Conservation (phyloP, 192 early-diverging fungal genomes). For the Linnemannia hyalina region DNA sequence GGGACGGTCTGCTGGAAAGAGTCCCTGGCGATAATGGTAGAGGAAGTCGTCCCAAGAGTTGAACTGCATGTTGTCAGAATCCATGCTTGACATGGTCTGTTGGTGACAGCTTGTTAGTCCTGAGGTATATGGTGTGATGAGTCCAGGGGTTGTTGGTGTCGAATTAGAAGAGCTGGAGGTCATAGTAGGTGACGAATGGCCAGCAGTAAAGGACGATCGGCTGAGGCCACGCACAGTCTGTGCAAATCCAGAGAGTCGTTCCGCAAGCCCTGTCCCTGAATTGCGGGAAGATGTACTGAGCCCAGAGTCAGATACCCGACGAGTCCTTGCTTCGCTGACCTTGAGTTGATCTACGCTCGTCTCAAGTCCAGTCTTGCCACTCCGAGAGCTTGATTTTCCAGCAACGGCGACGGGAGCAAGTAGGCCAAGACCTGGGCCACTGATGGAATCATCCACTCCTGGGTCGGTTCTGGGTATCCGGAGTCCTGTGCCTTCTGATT, state of each 20-base stretch:
- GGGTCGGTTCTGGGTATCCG: conserved; percentile 38
- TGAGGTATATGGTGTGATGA: not conserved
- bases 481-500: conserved; percentile 46
- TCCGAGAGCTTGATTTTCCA: conserved; percentile 25
- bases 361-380: conserved; percentile 23
- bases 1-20: conserved; percentile 26
- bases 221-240: conserved; percentile 42
- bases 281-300: conserved; percentile 32
- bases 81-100: not conserved
- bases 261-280: conserved; percentile 32
- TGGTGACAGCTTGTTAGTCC: not conserved
- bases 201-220: conserved; percentile 30
- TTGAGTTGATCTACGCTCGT: conserved; percentile 48
- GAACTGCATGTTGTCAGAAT: not conserved
- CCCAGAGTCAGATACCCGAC: conserved; percentile 49
- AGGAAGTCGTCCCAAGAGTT: conserved; percentile 49
- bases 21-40: conserved; percentile 30
- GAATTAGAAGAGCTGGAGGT: conserved; percentile 31
- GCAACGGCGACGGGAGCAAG: conserved; percentile 8
- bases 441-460: not conserved
- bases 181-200: conserved; percentile 29
- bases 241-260: conserved; percentile 39
- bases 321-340: conserved; percentile 43
- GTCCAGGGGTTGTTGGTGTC: conserved; percentile 32
- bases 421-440: conserved; percentile 13